phyloP scores from a whole-genome alignment of 495 filamentous ascomycete species.

The Immersiella caudata region DNA sequence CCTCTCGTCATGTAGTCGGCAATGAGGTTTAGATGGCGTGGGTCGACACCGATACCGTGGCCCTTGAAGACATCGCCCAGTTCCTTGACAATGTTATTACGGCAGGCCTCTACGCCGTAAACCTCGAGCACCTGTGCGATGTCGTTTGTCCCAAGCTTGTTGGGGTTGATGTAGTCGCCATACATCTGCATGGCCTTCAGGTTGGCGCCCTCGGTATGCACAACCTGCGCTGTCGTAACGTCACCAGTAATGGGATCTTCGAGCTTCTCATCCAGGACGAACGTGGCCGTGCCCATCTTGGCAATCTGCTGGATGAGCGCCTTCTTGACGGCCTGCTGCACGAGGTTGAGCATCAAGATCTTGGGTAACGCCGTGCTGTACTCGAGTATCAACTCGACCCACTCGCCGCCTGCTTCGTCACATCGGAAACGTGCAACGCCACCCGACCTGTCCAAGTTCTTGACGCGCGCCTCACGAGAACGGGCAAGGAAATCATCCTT shows the following conservation, averaged over 20 bases:
- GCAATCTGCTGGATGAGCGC: constrained; percentile 87
- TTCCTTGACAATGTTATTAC: constrained; percentile 83
- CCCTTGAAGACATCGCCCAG: constrained; percentile 82
- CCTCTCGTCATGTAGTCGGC: constrained; percentile 91
- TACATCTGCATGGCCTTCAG: constrained; percentile 87
- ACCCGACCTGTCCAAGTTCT: constrained; percentile 60
- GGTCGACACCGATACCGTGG: constrained; percentile 93
- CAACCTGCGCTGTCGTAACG: constrained; percentile 50
- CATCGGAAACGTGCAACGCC: constrained; percentile 72
- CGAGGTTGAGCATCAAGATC: constrained; percentile 86
- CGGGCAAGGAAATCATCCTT: constrained; percentile 46
- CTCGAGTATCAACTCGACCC: constrained; percentile 80
- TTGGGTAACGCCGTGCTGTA: constrained; percentile 83
- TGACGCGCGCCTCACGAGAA: constrained; percentile 67
- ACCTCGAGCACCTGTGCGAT: constrained; percentile 78
- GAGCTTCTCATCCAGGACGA: constrained; percentile 64
- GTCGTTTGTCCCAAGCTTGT: constrained; percentile 88
- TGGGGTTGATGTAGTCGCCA: constrained; percentile 81
- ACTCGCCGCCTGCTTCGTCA: constrained; percentile 70
- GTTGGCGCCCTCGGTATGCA: constrained; percentile 84
- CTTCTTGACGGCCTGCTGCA: constrained; percentile 73
- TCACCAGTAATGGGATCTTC: constrained; percentile 52
- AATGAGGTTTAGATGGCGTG: constrained; percentile 91
- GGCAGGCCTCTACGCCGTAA: constrained; percentile 94
- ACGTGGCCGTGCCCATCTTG: constrained; percentile 70